Conservation (phyloP, 1,139 yeast species). For the Sugiyamaella grinbergsii region DNA sequence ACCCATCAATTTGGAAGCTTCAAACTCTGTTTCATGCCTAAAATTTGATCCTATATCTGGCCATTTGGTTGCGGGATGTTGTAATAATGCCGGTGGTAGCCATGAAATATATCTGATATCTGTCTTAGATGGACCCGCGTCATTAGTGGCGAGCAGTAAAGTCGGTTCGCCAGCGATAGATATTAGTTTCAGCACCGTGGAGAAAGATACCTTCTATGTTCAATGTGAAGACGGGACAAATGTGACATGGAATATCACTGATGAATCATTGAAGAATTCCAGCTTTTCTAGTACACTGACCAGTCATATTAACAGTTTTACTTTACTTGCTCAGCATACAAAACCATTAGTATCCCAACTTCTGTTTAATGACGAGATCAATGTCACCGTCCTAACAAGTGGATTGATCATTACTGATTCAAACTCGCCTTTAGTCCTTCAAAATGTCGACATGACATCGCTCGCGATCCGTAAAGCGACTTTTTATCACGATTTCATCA, state of each 20-base stretch:
- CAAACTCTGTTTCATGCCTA: constrained; percentile 20
- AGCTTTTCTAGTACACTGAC: constrained; percentile 1
- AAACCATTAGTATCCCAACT: constrained; percentile 14
- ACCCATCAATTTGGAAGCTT: constrained; percentile 17
- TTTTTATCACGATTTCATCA: constrained; percentile 14
- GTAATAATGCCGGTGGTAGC: constrained; percentile 11
- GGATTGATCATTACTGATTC: constrained; percentile 23
- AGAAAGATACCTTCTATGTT: constrained; percentile 1
- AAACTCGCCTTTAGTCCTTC: constrained; percentile 8
- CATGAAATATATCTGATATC: constrained; percentile 7
- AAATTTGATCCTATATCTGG: constrained; percentile 18
- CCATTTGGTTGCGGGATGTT: constrained; percentile 16
- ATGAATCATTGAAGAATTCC: not conserved
- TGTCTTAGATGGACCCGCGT: constrained; percentile 1
- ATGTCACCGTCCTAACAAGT: constrained; percentile 22
- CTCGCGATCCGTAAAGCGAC: constrained; percentile 8
- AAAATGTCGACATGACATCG: constrained; percentile 6
- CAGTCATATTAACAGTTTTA: not conserved
- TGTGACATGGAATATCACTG: not conserved
- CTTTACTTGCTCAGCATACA: not conserved
- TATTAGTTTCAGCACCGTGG: constrained; percentile 2
- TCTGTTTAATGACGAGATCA: constrained; percentile 20
- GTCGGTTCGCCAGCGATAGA: constrained; percentile 14
- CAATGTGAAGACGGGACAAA: constrained; percentile 16
- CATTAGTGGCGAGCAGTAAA: constrained; percentile 1